Evolutionary conservation across 2,329 filamentous ascomycete species (phyloP), one percentile per base, ranked within the genome.

Genomic region (Ascocoryne sarcoides): DNA sequence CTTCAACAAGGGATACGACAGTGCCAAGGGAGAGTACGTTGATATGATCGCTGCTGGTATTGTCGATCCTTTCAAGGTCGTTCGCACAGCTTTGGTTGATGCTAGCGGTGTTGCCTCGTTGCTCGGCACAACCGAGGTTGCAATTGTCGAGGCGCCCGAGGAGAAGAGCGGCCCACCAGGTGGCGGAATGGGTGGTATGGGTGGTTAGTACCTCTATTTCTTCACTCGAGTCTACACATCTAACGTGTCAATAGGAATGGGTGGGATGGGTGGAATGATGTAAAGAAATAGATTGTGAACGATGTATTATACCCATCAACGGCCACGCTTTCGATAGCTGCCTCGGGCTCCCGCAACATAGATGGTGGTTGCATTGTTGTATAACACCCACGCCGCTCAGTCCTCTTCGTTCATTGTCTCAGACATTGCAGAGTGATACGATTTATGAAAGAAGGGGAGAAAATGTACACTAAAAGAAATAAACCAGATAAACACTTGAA

Each of bases 1-100:
- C 68, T 98, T 98, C 79, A 93, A 95, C 84, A 92, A 84, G 74
- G 92, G 92, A 51, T 98, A 87, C 71, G 87, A 98, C 76, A 92
- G 84, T 69, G 71, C 87, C 64, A 95, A 89, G 75, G 88, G 90
- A 67, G 85, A 96, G 73, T 98, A 95, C 69, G 88, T 95, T 54
- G 90, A 98, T 73, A 96, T 98, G 92, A 95, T 98, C 61, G 65
- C 76, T 49, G 79, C 87, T 54, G 92, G 92, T 83, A 98, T 98
- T 65, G 84, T 98, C 45, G 92, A 98, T 65, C 92, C 92, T 51
- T 84, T 98, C 76, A 98, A 98, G 84, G 92, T 98, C 56, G 92
- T 98, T 61, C 88, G 92, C 59, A 98, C 92, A 49, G 90, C 87
- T 60, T 82, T 98, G 44, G 77, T 89, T 59, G 92, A 98, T 59